Conservation (phyloP, 108 stramenopile species). For the Seminavis robusta region DNA sequence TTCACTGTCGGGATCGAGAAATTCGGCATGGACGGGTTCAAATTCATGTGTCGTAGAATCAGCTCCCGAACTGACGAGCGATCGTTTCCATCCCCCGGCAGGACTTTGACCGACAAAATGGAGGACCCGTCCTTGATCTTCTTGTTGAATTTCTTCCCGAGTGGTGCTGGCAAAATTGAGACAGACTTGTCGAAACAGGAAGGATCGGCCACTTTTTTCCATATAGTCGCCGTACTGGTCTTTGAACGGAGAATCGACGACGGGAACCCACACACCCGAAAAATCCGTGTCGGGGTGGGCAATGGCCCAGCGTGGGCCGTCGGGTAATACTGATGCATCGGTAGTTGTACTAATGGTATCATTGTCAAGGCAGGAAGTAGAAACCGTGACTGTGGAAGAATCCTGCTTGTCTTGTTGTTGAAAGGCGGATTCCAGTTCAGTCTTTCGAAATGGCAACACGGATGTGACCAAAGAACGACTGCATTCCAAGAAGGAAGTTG, state of each 20-base stretch:
- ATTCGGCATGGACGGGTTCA: constrained; percentile 12
- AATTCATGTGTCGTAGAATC: background rate
- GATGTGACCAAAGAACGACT: too few species aligned
- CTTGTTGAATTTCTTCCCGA: constrained; percentile 9
- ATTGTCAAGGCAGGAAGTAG: too few species aligned
- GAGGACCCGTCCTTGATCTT: background rate
- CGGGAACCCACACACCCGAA: constrained; percentile 27
- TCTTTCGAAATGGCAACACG: too few species aligned
- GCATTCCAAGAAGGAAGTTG: too few species aligned
- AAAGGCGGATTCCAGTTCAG: too few species aligned
- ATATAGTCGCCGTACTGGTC: constrained; percentile 26
- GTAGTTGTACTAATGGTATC: too few species aligned
- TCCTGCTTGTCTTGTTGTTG: too few species aligned
- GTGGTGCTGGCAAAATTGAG: constrained; percentile 11
- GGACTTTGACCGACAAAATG: constrained; percentile 30
- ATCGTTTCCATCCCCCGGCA: constrained; percentile 41
- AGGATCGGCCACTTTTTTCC: constrained; percentile 24
- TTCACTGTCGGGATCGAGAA: constrained; percentile 41
- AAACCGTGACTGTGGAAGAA: too few species aligned
- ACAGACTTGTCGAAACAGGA: constrained; percentile 30
- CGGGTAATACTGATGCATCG: too few species aligned
- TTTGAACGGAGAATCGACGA: constrained; percentile 29
- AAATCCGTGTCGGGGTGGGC: constrained; percentile 12
- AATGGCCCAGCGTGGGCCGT: background rate
- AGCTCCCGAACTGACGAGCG: constrained; percentile 17